phyloP scores from a whole-genome alignment of 2,329 filamentous ascomycete genomes.

The Alternaria angustiovoidea region DNA sequence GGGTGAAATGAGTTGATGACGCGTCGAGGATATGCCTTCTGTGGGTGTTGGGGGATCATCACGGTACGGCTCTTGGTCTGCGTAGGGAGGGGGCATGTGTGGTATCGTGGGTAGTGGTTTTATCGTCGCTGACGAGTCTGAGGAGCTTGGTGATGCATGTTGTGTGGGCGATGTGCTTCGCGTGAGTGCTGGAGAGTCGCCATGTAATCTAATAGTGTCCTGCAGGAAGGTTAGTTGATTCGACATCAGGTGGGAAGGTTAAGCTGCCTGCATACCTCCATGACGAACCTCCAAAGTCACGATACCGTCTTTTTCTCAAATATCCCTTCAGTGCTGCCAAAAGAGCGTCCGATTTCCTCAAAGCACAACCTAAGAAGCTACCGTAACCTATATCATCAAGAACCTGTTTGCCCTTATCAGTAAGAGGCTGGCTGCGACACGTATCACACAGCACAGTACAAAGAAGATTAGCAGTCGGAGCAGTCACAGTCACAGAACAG shows the following conservation, averaged over 20 bases:
- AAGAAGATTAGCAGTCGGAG: constrained; percentile 11
- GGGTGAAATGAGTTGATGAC: constrained; percentile 1
- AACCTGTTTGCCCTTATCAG: constrained; percentile 4
- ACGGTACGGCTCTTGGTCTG: constrained; percentile 10
- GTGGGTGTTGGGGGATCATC: constrained; percentile 13
- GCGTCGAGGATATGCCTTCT: neutral
- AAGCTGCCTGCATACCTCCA: constrained; percentile 13
- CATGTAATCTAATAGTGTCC: constrained; percentile 10
- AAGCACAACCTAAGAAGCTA: neutral
- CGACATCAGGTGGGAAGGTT: neutral
- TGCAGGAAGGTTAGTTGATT: constrained; percentile 1
- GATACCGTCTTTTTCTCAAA: neutral
- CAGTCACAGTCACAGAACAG: constrained; percentile 9
- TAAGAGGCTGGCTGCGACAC: constrained; percentile 7
- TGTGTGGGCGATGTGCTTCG: neutral
- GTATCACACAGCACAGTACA: constrained; percentile 7
- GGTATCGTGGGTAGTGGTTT: constrained; percentile 10
- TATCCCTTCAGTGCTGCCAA: neutral
- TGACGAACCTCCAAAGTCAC: constrained; percentile 1
- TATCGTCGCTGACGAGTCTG: constrained; percentile 1
- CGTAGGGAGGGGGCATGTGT: constrained; percentile 7
- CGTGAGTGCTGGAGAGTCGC: neutral
- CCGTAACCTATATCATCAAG: neutral
- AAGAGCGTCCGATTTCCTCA: neutral
- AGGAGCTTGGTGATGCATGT: constrained; percentile 5